Evolutionary conservation across 2,329 filamentous ascomycete genomes (phyloP), one percentile per base, ranked within the genome.

Genomic region (Aureobasidium sp.): DNA sequence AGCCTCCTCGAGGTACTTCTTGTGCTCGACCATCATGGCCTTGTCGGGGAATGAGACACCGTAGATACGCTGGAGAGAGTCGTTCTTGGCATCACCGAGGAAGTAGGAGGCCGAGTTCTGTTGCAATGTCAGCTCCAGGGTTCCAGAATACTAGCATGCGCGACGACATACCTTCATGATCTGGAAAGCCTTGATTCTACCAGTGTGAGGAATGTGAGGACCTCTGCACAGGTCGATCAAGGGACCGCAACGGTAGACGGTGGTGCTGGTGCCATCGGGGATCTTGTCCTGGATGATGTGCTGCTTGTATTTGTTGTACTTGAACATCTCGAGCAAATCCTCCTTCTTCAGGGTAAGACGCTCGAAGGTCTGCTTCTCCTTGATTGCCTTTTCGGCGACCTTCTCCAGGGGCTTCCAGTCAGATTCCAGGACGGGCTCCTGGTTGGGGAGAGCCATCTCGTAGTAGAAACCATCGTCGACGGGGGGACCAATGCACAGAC

Each of bases 1-100:
- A n/a, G 94, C 94, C 77, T 99, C 94, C 69, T 96, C 93, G 31
- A 99, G 82, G 77, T 95, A 95, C 70, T 93, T 91, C 77, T 95
- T 86, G 78, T 97, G 91, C 69, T 95, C 91, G 49, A 89, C 85
- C 77, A 99, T 89, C 69, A 85, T 83, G 78, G 96, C 95, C 83
- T 99, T 97, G 75, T 96, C 91, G 3, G 93, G 93, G 84, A 91
- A 99, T 6, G 91, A 95, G 61, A 99, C 88, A 75, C 94, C 94
- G 69, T 96, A 95, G 68, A 99, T 95, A 70, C 94, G 87, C 77
- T 99, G 94, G 47, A 99, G 82, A 29, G 92, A 95, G 75, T 97
- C 93, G 73, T 97, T 96, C 71, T 87, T 85, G 70, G 91, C 87
- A 73, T 96, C 90, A 60, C 94, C 94, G 15, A 97, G 83, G 83